Percentiles rank a stretch among this genome's conserved stretches.
Evolutionary conservation across 2,329 filamentous ascomycete species (phyloP).

Genomic region (Leptographium galeiforme): DNA sequence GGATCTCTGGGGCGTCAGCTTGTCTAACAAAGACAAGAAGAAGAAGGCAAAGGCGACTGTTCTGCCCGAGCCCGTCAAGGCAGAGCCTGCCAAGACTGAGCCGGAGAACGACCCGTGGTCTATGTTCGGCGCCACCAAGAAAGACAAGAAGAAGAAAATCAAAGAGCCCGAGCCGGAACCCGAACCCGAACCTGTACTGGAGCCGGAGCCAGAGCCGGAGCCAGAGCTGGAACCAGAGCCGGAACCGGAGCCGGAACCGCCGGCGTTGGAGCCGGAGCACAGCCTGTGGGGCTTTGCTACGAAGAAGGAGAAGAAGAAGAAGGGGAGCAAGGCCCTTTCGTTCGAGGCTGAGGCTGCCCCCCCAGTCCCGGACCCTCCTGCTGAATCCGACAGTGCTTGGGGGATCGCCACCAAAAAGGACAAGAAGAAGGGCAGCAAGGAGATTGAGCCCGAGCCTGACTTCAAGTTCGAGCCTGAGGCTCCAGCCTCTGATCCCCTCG

Average conservation of each 20-base stretch:
- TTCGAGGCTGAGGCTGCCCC: conserved; percentile 5
- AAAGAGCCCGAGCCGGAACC: conserved; percentile 8
- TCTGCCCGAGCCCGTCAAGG: conserved; percentile 20
- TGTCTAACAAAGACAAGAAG: conserved; percentile 3
- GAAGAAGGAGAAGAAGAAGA: neutral
- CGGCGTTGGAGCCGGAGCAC: neutral
- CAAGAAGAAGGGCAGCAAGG: conserved; percentile 14
- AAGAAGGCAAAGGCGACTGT: conserved; percentile 27
- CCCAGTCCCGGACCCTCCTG: conserved; percentile 15
- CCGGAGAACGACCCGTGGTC: conserved; percentile 22
- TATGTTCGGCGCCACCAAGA: conserved; percentile 13
- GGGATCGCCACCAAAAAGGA: conserved; percentile 14
- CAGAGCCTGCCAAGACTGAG: conserved; percentile 8
- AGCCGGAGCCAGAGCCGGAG: neutral
- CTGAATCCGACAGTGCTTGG: conserved; percentile 17
- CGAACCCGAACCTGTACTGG: neutral
- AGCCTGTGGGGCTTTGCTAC: neutral
- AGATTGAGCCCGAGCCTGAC: neutral
- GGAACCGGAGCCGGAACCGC: neutral
- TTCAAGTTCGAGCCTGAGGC: neutral
- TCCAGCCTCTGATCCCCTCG: neutral
- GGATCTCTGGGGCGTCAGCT: neutral
- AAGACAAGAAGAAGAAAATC: conserved; percentile 20
- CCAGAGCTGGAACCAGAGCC: neutral
- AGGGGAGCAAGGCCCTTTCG: conserved; percentile 13